Conservation (phyloP, 1,284 basidiomycete species). For the Trametes pubescens region DNA sequence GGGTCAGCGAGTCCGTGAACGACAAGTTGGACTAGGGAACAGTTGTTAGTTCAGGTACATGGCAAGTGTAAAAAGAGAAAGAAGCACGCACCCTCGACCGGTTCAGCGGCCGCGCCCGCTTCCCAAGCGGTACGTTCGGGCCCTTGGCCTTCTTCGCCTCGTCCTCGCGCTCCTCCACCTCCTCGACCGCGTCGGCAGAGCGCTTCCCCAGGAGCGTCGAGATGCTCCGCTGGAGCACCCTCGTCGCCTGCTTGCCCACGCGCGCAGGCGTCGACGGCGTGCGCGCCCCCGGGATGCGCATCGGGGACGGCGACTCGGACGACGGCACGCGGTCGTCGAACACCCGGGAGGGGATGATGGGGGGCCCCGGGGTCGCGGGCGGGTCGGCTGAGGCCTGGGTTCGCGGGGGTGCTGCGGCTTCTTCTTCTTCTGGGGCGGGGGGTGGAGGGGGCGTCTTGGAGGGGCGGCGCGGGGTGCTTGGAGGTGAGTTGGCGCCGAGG, state of each 20-base stretch:
- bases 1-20: slow-evolving; percentile 6
- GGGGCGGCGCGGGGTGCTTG: neutral
- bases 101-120: slow-evolving; percentile 50
- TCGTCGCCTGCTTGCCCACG: slow-evolving; percentile 52
- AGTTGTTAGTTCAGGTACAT: neutral
- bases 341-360: slow-evolving; percentile 26
- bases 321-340: slow-evolving; percentile 57
- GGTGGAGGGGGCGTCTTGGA: neutral
- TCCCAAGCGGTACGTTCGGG: slow-evolving; percentile 43
- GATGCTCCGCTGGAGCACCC: slow-evolving; percentile 68
- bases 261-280: slow-evolving; percentile 38
- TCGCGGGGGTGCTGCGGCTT: slow-evolving; percentile 1
- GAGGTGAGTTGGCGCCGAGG: slow-evolving; percentile 21
- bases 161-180: slow-evolving; percentile 3
- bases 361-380: slow-evolving; percentile 13
- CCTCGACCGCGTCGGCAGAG: slow-evolving; percentile 51
- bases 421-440: neutral
- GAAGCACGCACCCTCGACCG: slow-evolving; percentile 50
- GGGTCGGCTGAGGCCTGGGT: neutral
- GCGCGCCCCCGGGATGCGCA: slow-evolving; percentile 51
- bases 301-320: slow-evolving; percentile 54
- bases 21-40: slow-evolving; percentile 13
- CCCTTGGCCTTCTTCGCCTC: slow-evolving; percentile 28
- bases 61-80: neutral
- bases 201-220: slow-evolving; percentile 73